Evolutionary conservation across 2,329 filamentous ascomycete genomes (phyloP).

Genomic region (Amylocarpus encephaloides): DNA sequence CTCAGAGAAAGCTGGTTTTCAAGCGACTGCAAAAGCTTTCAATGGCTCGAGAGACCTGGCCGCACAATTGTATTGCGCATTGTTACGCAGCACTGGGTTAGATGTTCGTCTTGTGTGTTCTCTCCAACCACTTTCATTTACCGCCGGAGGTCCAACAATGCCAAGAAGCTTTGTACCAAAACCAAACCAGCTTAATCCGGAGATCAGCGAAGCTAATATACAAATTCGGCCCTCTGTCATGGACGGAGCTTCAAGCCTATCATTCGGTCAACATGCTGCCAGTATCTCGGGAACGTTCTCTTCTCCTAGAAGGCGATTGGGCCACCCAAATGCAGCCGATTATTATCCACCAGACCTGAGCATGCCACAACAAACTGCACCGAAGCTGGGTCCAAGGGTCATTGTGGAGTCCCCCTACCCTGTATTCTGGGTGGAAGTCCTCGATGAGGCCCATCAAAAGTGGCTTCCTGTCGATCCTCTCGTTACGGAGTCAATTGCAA

Average conservation of each 20-base stretch:
- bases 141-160: constrained; percentile 37
- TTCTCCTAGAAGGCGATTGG: constrained; percentile 27
- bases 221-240: constrained; percentile 2
- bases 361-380: constrained; percentile 33
- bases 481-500: constrained; percentile 73
- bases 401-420: constrained; percentile 70
- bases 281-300: constrained; percentile 12
- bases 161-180: constrained; percentile 17
- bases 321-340: constrained; percentile 39
- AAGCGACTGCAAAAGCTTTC: constrained; percentile 57
- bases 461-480: constrained; percentile 87
- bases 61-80: constrained; percentile 82
- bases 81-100: constrained; percentile 77
- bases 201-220: constrained; percentile 31
- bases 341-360: constrained; percentile 43
- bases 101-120: constrained; percentile 83
- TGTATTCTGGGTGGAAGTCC: constrained; percentile 90
- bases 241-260: constrained; percentile 7
- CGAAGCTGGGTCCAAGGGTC: constrained; percentile 33
- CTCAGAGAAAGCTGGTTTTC: constrained; percentile 66
- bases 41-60: constrained; percentile 84
- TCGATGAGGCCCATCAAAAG: constrained; percentile 79
- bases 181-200: constrained; percentile 22
- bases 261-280: constrained; percentile 8
- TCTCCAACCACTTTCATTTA: constrained; percentile 62